Evolutionary conservation across 2,329 filamentous ascomycete species (phyloP).

Genomic region (Sarocladium kiliense): DNA sequence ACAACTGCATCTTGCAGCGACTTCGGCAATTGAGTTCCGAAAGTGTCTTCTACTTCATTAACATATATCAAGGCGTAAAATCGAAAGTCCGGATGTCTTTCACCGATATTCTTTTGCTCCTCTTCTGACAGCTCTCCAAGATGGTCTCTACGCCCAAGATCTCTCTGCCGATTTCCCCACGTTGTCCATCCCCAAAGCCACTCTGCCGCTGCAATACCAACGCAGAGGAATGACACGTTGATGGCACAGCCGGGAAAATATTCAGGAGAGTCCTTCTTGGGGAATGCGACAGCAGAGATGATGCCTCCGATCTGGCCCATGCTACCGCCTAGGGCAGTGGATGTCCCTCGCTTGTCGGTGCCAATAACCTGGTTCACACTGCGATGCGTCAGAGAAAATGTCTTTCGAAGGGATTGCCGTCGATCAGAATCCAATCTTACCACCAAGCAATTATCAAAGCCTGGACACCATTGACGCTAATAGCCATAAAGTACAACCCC

Average conservation of each 20-base stretch:
- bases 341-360: constrained; percentile 40
- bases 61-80: neutral
- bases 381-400: too few species aligned
- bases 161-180: constrained; percentile 28
- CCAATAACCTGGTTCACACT: constrained; percentile 38
- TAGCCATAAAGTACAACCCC: constrained; percentile 24
- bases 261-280: constrained; percentile 19
- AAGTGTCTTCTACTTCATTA: too few species aligned
- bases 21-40: too few species aligned
- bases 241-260: constrained; percentile 17
- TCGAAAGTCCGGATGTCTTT: constrained; percentile 12
- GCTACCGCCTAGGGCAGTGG: constrained; percentile 39
- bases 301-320: constrained; percentile 37
- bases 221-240: constrained; percentile 15
- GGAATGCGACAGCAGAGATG: constrained; percentile 20
- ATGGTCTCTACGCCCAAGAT: constrained; percentile 27
- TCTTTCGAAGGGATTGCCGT: too few species aligned
- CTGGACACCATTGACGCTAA: constrained; percentile 25
- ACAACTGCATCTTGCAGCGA: too few species aligned
- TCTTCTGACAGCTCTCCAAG: constrained; percentile 25
- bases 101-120: constrained; percentile 30
- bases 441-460: constrained; percentile 37
- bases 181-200: neutral
- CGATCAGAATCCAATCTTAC: neutral
- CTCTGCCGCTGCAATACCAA: neutral